Evolutionary conservation across 352 stramenopile species (phyloP), one percentile per base, ranked within the genome.

Genomic region (Pythium plurisporium): DNA sequence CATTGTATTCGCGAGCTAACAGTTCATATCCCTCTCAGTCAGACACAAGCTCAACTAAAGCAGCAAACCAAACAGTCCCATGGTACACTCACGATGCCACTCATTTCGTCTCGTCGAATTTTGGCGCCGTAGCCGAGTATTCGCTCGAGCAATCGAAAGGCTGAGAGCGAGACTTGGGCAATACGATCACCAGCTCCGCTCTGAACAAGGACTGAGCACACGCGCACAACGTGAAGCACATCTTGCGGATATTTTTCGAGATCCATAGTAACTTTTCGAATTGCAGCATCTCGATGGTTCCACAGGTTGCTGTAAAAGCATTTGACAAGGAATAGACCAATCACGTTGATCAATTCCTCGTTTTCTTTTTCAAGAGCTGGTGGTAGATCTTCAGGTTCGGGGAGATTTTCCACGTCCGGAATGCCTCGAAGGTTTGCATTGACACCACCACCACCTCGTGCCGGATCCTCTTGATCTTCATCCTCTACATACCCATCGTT

Each of bases 281-380:
- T 90, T n/a, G 81, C 81, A 5, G 77, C 82, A 33, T 93, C 85
- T 7, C 85, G 76, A 47, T 92, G 85, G 49, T 89, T 92, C 85
- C 85, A 95, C 52, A 91, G 49, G 36, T 95, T 95, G 57, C 82
- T 93, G 66, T 92, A 95, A 20, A 93, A 76, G 40, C 85, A 95
- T 19, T 76, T 75, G 8, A 80, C 87, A 45, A 95, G 76, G 53
- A 90, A 95, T 1, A 74, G 43, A 0, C 85, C 85, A 55, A 95
- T 86, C 0, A 95, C 69, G 9, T 60, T 46, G 19, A 95, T 89
- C 29, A 95, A 72, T 12, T 88, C 71, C 19, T 88, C 79, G 54
- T 77, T 92, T 43, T 92, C 79, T 44, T 90, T 94, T 19, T 74
- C 72, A 29, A 92, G 60, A 11, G 79, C 81, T 25, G 63, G 22